Evolutionary conservation across 306 rosid genomes (phyloP).

Genomic region (Prunus salicina): DNA sequence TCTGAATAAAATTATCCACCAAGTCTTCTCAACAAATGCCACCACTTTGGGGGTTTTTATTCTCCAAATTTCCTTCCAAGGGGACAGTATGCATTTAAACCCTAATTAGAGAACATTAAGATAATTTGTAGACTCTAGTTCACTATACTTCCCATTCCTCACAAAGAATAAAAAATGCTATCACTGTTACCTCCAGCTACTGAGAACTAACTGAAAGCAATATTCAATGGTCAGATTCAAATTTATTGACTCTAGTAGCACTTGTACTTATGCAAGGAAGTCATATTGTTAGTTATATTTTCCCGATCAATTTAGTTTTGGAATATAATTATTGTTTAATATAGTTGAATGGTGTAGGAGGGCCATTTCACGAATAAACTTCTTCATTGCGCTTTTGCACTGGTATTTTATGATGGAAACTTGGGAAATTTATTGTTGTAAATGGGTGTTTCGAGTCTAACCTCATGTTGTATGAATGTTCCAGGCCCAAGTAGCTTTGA

Average conservation of each 20-base stretch:
- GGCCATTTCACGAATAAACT: neutral
- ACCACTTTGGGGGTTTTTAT: neutral
- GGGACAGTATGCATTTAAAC: neutral
- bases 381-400: neutral
- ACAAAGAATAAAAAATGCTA: neutral
- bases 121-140: neutral
- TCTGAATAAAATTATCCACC: neutral
- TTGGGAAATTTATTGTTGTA: slow-evolving; percentile 11
- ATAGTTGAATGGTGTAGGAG: neutral
- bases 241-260: neutral
- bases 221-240: neutral
- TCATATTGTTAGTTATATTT: neutral
- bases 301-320: neutral
- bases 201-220: no score
- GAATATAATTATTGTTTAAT: neutral
- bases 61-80: neutral
- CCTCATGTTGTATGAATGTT: slow-evolving; percentile 30
- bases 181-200: neutral
- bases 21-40: neutral
- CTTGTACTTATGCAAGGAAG: neutral
- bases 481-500: slow-evolving; percentile 90
- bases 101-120: neutral
- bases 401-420: neutral
- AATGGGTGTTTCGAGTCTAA: neutral
- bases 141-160: neutral